phyloP scores from a whole-genome alignment of 148 eudicot genomes.

The Spergularia marina region DNA sequence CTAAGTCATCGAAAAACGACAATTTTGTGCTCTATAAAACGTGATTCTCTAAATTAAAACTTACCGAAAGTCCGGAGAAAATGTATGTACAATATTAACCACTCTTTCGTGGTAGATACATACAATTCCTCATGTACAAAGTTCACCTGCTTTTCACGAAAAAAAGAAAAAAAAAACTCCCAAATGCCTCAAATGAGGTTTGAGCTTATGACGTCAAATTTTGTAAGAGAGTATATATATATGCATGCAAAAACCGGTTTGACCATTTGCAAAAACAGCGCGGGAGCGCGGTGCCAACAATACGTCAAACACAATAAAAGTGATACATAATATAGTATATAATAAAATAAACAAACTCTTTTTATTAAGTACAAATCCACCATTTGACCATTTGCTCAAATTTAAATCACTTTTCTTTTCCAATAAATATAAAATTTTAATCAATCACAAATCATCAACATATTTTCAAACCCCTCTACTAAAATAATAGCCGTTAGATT shows the following conservation, averaged over 20 bases:
- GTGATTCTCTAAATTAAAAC: too few species aligned
- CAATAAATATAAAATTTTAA: not conserved
- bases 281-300: not conserved
- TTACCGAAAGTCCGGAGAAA: too few species aligned
- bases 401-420: not conserved
- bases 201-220: not conserved
- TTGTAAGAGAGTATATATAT: too few species aligned
- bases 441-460: too few species aligned
- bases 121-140: too few species aligned
- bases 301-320: slow-evolving; percentile 18
- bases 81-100: too few species aligned
- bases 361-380: not conserved
- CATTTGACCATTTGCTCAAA: slow-evolving; percentile 16
- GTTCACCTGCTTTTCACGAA: too few species aligned
- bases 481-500: slow-evolving; percentile 2
- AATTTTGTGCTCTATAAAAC: too few species aligned
- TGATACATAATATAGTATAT: too few species aligned
- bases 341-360: too few species aligned
- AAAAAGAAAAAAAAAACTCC: too few species aligned
- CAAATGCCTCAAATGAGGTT: not conserved
- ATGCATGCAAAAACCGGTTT: not conserved
- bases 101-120: too few species aligned
- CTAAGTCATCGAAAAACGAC: not conserved
- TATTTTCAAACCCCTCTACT: not conserved
- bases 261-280: slow-evolving; percentile 2